Base-by-base conservation (phyloP, 345 rosid genomes). In the Camelina sativa region DNA sequence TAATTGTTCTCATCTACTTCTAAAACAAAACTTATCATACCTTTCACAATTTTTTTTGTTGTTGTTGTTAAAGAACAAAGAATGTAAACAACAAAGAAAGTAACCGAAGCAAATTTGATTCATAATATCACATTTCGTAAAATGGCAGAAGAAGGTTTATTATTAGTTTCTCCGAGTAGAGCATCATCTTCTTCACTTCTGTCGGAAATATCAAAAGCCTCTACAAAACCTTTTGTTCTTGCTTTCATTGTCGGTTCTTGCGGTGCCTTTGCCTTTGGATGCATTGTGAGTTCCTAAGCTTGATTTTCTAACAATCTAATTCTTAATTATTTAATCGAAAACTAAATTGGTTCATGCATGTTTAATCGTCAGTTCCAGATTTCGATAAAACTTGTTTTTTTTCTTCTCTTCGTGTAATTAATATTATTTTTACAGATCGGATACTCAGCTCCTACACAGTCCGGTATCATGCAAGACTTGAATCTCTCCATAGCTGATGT, bases 381-480 rank as follows among this genome's bases (percentile, higher is more conserved):
- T 28, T 4, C 4, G 30, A 28, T 28, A 20, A n/a, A n/a, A n/a
- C n/a, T n/a, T n/a, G n/a, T n/a, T n/a, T n/a, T n/a, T n/a, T n/a
- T n/a, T n/a, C n/a, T n/a, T n/a, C n/a, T n/a, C n/a, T n/a, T n/a
- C n/a, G 4, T 3, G 28, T 25, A 25, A 25, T 3, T 25, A 25
- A 25, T 25, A 25, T 25, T 0, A 25, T 25, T 25, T 28, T 28
- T 28, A 28, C 30, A 79, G 82, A 17, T 73, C 0, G 82, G 75
- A 47, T 79, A 79, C 56, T 46, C 82, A 1, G 78, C 82, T 54
- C 82, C 82, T 30, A 47, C 82, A 54, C 78, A 79, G 50, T 73
- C 81, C 0, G 12, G 67, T 46, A 79, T 79, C 67, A 79, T 68
- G 71, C 55, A 68, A 38, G 81, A 79, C 62, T 53, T 79, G 75